phyloP scores from a whole-genome alignment of 2,329 filamentous ascomycete species.

The Ampelomyces quisqualis region DNA sequence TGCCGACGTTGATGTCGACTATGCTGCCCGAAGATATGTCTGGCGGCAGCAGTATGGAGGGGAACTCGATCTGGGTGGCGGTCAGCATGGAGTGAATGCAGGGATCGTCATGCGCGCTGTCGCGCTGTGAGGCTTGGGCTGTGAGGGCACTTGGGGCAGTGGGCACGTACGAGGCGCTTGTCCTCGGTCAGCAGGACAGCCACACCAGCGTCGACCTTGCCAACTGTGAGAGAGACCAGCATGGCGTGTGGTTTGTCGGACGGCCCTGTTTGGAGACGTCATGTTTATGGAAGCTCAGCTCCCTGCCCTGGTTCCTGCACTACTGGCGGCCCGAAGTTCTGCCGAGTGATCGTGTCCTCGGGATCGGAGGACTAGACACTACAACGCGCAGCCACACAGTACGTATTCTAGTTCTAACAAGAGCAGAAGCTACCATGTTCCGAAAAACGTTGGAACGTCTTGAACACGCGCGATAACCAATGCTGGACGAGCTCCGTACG shows the following conservation, averaged over 20 bases:
- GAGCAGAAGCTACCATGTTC: too few species aligned
- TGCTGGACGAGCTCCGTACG: too few species aligned
- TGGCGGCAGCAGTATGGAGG: conserved; percentile 90
- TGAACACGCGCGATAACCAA: too few species aligned
- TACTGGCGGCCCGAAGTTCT: conserved; percentile 1
- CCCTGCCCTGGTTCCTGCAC: conserved; percentile 2
- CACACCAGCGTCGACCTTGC: conserved; percentile 98
- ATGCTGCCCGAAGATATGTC: conserved; percentile 96
- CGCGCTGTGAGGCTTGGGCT: conserved; percentile 10
- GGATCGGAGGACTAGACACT: too few species aligned
- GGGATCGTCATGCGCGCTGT: conserved; percentile 20
- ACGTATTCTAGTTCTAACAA: too few species aligned
- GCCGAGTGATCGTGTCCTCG: too few species aligned
- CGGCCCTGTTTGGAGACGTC: background rate
- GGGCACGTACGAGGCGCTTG: conserved; percentile 77
- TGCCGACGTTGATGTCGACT: conserved; percentile 92
- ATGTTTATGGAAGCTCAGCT: conserved; percentile 5
- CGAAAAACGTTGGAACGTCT: too few species aligned
- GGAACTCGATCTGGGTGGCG: conserved; percentile 83
- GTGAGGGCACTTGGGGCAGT: conserved; percentile 18
- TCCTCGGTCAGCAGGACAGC: conserved; percentile 95
- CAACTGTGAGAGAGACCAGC: conserved; percentile 96
- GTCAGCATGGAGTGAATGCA: conserved; percentile 27
- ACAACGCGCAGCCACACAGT: too few species aligned
- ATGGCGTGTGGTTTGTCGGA: conserved; percentile 47